phyloP scores from a whole-genome alignment of 495 filamentous ascomycete species.

The Aspergillus sparsus region DNA sequence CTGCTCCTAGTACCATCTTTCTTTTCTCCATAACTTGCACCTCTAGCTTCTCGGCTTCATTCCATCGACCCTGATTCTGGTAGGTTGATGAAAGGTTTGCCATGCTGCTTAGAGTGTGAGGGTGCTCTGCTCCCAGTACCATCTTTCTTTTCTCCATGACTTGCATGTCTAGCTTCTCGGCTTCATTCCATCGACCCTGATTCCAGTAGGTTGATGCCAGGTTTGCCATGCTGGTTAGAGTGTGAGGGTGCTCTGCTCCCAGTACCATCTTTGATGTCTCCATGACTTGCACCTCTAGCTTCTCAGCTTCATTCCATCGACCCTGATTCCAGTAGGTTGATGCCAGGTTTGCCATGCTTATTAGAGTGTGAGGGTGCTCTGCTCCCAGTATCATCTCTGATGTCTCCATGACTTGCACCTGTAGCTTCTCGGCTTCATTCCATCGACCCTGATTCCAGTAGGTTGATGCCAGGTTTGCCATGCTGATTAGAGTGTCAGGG shows the following conservation, averaged over 20 bases:
- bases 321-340: conserved; percentile 31
- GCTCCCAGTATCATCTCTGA: conserved; percentile 10
- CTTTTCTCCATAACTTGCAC: conserved; percentile 30
- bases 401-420: conserved; percentile 31
- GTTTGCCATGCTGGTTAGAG: conserved; percentile 32
- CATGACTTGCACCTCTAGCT: conserved; percentile 32
- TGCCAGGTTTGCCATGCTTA: conserved; percentile 8
- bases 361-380: conserved; percentile 19
- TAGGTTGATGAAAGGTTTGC: conserved; percentile 13
- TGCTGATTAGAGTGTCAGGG: conserved; percentile 28
- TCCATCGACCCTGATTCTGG: conserved; percentile 35
- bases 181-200: conserved; percentile 41
- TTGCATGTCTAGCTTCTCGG: conserved; percentile 33
- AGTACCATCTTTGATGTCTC: conserved; percentile 21
- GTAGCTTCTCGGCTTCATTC: conserved; percentile 38
- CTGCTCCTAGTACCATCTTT: conserved; percentile 11
- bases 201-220: conserved; percentile 29
- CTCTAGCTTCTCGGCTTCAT: conserved; percentile 38
- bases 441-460: conserved; percentile 35
- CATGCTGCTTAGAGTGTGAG: conserved; percentile 17
- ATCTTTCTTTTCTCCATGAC: conserved; percentile 27
- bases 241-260: conserved; percentile 23
- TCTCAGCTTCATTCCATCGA: conserved; percentile 40
- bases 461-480: conserved; percentile 32
- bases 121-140: conserved; percentile 15